A percentile compares a stretch with the other conserved stretches of the same genome.
phyloP scores from a whole-genome alignment of 768 basidiomycete genomes.

The Russula sp. region DNA sequence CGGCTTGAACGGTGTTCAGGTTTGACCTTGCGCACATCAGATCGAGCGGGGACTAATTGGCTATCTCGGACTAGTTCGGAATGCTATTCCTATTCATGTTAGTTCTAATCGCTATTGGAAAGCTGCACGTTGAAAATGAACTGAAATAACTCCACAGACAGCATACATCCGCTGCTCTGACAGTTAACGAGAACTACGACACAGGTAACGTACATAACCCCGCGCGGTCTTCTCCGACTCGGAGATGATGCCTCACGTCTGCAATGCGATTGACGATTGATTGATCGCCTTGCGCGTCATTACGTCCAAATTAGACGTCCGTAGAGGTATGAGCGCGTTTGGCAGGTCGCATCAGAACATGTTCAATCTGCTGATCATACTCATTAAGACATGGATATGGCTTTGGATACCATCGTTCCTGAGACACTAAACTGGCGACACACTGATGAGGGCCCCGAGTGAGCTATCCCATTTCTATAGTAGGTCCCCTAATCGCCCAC shows the following conservation, averaged over 20 bases:
- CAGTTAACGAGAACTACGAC: conserved; percentile 90
- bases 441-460: conserved; percentile 92
- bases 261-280: background rate
- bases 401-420: conserved; percentile 83
- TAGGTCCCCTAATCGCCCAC: background rate
- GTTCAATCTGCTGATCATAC: conserved; percentile 32
- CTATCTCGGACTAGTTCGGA: conserved; percentile 52
- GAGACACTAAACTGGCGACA: conserved; percentile 80
- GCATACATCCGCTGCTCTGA: conserved; percentile 77
- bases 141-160: conserved; percentile 41
- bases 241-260: background rate
- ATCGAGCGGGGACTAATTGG: background rate
- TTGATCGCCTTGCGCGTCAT: background rate
- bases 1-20: conserved; percentile 67
- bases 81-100: conserved; percentile 90
- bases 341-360: conserved; percentile 24
- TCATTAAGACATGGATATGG: conserved; percentile 87
- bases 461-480: conserved; percentile 33
- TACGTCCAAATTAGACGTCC: conserved; percentile 39
- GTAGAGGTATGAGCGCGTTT: conserved; percentile 39
- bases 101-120: conserved; percentile 32
- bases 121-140: background rate
- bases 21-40: conserved; percentile 32
- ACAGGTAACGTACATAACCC: conserved; percentile 44
- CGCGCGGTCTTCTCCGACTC: background rate